Conservation (phyloP, 192 early-diverging fungal genomes). For the Geranomyces variabilis region DNA sequence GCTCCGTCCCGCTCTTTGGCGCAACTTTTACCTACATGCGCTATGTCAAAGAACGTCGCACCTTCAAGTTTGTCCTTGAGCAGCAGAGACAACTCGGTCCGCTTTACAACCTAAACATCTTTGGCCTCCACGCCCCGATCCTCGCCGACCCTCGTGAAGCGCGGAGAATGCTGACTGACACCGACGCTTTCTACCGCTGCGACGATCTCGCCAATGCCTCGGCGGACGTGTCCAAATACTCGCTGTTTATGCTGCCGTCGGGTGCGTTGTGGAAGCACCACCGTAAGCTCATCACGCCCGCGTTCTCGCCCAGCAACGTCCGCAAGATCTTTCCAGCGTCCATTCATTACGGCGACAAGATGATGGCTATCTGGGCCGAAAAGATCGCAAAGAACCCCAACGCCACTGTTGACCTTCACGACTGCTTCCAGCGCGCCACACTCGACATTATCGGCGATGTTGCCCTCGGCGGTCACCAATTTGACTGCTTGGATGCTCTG, state of each 20-base stretch:
- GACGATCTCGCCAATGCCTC: not conserved
- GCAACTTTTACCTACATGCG: not conserved
- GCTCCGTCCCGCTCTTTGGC: not conserved
- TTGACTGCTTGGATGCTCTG: conserved; percentile 5
- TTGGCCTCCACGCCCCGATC: conserved; percentile 1
- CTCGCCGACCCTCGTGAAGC: conserved; percentile 9
- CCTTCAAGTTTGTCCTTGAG: not conserved
- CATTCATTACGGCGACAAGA: conserved; percentile 3
- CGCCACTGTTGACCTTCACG: not conserved
- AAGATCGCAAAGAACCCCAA: not conserved
- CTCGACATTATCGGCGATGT: conserved; percentile 25
- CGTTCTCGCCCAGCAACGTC: conserved; percentile 54
- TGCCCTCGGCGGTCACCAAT: conserved; percentile 12
- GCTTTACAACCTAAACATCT: conserved; percentile 3
- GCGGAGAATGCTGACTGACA: conserved; percentile 26
- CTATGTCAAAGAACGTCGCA: not conserved
- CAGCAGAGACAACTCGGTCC: conserved; percentile 5
- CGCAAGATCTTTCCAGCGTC: conserved; percentile 13
- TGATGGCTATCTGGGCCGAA: not conserved
- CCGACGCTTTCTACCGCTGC: conserved; percentile 22
- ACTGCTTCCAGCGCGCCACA: conserved; percentile 6
- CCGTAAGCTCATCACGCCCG: conserved; percentile 55
- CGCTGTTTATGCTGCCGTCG: conserved; percentile 43
- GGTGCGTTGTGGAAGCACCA: conserved; percentile 52
- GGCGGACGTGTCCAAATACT: conserved; percentile 29